Evolutionary conservation across 345 rosid genomes (phyloP), one percentile per base, ranked within the genome.

Genomic region (Gossypium turneri): DNA sequence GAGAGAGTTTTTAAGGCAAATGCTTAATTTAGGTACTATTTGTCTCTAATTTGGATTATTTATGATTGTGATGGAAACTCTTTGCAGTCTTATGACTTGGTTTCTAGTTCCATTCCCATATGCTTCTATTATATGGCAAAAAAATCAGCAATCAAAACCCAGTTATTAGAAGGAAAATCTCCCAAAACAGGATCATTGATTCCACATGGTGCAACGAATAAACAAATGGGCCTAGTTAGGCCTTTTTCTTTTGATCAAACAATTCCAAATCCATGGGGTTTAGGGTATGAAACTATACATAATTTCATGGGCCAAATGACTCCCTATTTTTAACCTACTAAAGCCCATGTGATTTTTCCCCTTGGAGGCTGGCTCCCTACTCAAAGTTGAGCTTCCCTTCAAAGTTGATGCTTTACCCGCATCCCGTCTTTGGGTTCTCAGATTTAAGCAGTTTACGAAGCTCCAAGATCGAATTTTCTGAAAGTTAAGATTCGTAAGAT

Each of bases 1-100:
- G 9, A 25, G 45, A 25, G 25, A 27, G 50, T 45, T 45, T 73
- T 29, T 9, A 45, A 59, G 16, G 24, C 45, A 27, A 27, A 51
- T 51, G 60, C 73, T 73, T 16, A 24, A 61, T 62, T 25, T 73
- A 48, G 48, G 19, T 73, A 48, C 68, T 19, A 27, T 22, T 27
- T 17, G 51, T 71, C 25, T 3, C 55, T 61, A 10, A n/a, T 60
- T 43, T 61, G 66, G 13, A 61, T 56, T 45, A 48, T 56, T 45
- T 16, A 19, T 61, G 41, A 34, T 10, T 72, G 10, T 15, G 62
- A 72, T 16, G 56, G 45, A 12, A 24, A 62, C 69, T 48, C 34
- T 50, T 47, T 58, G 67, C 47, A 47, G 17, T 73, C 43, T 25
- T 48, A 7, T 41, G 6, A 41, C 48, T 41, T 41, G 3, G 9